These are phyloP conservation scores for Acer negundo DNA, from an alignment of 345 rosid genomes.

Conservation along the genomic window DNA sequence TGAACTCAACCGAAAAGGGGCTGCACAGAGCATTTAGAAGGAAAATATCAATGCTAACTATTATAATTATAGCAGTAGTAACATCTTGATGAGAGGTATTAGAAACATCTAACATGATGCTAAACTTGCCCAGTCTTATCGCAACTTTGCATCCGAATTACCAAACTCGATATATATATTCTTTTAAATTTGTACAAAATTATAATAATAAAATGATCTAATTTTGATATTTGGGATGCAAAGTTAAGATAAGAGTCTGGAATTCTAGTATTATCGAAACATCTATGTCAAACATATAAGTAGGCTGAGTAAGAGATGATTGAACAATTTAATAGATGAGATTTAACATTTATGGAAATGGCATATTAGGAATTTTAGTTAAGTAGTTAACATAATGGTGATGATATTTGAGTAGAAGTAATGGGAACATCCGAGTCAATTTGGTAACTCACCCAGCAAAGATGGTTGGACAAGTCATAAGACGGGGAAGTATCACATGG, in stretches of 20 bases:
- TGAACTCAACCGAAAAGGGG: constrained; percentile 88
- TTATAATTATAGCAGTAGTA: not conserved
- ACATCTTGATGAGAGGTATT: not conserved
- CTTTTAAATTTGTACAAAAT: not conserved
- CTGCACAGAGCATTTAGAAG: constrained; percentile 38
- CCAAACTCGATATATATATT: not conserved
- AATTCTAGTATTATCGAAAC: not conserved
- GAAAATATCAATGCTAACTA: not conserved
- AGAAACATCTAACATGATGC: not conserved
- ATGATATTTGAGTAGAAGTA: not conserved
- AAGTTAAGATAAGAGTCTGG: not conserved
- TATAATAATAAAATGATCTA: not conserved
- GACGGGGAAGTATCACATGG: constrained; percentile 80
- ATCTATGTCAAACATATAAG: not conserved
- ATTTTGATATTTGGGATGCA: not conserved
- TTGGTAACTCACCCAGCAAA: constrained; percentile 72
- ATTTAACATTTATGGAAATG: not conserved
- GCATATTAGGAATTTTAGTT: not conserved
- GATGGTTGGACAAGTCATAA: constrained; percentile 79
- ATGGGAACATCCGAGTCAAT: not conserved
- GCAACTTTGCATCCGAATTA: not conserved
- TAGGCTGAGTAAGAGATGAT: not conserved
- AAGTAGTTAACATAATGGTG: not conserved
- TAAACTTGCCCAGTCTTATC: not conserved
- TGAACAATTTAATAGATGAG: not conserved